Percentiles rank a stretch among this genome's conserved stretches.
Evolutionary conservation across 2,329 filamentous ascomycete species (phyloP).

Genomic region (Fusarium keratoplasticum): DNA sequence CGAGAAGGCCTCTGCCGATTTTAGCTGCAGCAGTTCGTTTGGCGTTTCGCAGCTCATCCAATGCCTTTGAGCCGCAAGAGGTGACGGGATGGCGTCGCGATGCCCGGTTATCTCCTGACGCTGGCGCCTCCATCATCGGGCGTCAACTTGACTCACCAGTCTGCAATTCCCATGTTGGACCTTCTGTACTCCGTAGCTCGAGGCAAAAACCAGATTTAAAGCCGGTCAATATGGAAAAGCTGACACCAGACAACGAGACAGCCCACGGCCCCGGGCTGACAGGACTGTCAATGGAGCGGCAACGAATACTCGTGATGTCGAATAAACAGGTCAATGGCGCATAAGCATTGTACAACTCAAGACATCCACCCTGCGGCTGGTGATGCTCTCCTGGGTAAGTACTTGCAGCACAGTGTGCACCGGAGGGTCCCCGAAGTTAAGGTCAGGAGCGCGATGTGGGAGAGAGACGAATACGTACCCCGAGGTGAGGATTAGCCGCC

Average conservation of each 20-base stretch:
- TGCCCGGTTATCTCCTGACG: constrained; percentile 31
- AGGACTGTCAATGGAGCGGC: constrained; percentile 15
- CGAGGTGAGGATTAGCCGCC: constrained; percentile 14
- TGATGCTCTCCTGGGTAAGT: not conserved
- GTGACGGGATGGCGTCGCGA: not conserved
- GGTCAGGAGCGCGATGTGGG: not conserved
- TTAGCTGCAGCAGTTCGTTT: constrained; percentile 21
- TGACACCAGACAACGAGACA: constrained; percentile 13
- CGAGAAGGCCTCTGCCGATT: not conserved
- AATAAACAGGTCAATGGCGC: constrained; percentile 12
- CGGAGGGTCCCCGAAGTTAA: not conserved
- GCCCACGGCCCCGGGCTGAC: constrained; percentile 10
- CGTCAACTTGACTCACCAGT: not conserved
- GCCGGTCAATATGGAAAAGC: not conserved
- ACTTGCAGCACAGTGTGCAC: not conserved
- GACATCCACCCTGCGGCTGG: not conserved
- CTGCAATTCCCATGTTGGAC: not conserved
- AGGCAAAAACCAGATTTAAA: not conserved
- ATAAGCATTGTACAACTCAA: not conserved
- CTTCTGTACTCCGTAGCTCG: not conserved
- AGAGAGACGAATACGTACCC: not conserved
- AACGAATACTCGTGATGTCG: constrained; percentile 7
- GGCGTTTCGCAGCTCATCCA: constrained; percentile 7
- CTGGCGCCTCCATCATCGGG: not conserved
- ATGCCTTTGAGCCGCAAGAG: constrained; percentile 13